Evolutionary conservation across 169 alveolate species (phyloP).

Genomic region (Perkinsus marinus): DNA sequence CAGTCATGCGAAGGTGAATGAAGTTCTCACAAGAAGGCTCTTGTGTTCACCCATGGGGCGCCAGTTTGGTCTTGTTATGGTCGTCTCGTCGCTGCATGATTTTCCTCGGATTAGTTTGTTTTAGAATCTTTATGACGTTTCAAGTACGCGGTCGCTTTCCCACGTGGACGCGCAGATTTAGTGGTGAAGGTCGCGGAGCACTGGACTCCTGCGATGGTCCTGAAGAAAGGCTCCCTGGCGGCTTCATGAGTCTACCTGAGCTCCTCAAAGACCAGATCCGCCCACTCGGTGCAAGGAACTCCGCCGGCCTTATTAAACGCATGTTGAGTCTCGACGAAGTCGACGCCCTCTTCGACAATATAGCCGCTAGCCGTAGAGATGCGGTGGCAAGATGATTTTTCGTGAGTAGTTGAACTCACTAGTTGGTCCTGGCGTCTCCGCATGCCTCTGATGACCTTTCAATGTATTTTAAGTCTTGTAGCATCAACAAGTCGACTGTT

Average conservation of each 20-base stretch:
- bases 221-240: neutral
- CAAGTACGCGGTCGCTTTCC: neutral
- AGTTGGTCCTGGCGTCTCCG: neutral
- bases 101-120: too few species aligned
- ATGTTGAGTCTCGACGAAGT: neutral
- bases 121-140: neutral
- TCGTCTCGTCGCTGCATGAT: neutral
- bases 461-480: neutral
- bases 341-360: neutral
- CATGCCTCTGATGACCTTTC: neutral
- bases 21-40: neutral
- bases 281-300: neutral
- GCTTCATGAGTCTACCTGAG: neutral
- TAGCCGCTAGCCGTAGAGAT: neutral
- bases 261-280: neutral
- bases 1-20: neutral
- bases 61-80: neutral
- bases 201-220: neutral
- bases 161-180: neutral
- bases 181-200: neutral
- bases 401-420: neutral
- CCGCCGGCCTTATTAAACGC: neutral
- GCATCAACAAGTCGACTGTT: neutral
- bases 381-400: neutral
- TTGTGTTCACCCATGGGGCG: neutral